Conservation (phyloP, 1,284 basidiomycete genomes). For the Kalmanozyma brasiliensis region DNA sequence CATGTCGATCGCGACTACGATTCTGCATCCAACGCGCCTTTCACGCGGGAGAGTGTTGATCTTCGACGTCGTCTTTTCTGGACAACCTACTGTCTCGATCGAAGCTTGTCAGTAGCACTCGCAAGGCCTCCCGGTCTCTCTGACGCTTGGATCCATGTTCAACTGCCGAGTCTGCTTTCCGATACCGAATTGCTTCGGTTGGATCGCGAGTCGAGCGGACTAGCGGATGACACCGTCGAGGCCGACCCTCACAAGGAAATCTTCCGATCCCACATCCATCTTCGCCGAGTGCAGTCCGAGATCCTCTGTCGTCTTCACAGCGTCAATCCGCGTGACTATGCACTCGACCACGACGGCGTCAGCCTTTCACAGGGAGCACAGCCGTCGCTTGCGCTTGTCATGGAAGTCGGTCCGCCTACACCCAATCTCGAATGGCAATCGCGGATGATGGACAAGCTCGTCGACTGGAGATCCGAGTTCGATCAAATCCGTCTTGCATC, state of each 20-base stretch:
- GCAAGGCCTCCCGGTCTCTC: constrained; percentile 43
- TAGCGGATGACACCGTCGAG: not conserved
- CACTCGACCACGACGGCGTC: constrained; percentile 40
- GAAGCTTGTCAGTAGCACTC: constrained; percentile 35
- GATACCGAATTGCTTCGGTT: constrained; percentile 25
- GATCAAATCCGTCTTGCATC: constrained; percentile 12
- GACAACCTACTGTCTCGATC: constrained; percentile 49
- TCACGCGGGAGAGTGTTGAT: constrained; percentile 27
- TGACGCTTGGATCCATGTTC: constrained; percentile 49
- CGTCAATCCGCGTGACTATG: constrained; percentile 49
- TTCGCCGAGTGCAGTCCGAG: constrained; percentile 47
- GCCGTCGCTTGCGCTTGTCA: constrained; percentile 37
- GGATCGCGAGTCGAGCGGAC: constrained; percentile 7
- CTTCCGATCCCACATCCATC: constrained; percentile 38
- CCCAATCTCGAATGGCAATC: constrained; percentile 49
- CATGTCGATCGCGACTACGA: constrained; percentile 47
- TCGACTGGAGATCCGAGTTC: constrained; percentile 36
- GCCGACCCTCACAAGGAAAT: constrained; percentile 35
- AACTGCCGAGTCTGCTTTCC: constrained; percentile 32
- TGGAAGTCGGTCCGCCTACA: constrained; percentile 46
- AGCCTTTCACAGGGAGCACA: constrained; percentile 18
- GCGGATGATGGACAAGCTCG: constrained; percentile 45
- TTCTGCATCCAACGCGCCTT: constrained; percentile 27
- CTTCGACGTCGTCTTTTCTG: constrained; percentile 43
- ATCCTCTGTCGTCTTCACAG: constrained; percentile 46